Percentiles rank a stretch among this genome's conserved stretches.
Conservation (phyloP, 2,329 filamentous ascomycete species). For the Nothophoma quercina region DNA sequence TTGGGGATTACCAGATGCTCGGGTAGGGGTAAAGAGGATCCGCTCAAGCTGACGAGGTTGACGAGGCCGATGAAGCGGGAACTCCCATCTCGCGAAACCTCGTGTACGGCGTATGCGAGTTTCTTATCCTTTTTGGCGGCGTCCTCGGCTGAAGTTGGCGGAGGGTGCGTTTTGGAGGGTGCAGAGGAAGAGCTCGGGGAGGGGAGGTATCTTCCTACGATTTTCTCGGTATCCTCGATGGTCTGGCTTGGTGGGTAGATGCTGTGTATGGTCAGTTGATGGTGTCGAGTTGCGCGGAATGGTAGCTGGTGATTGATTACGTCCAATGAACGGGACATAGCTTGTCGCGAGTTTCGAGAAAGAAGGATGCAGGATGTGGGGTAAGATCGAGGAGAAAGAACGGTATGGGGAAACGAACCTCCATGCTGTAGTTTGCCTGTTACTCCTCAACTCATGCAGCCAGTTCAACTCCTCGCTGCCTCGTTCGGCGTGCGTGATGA, state of each 20-base stretch:
- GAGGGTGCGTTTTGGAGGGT: neutral
- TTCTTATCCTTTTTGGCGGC: neutral
- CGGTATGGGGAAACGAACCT: slow-evolving; percentile 42
- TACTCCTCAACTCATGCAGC: slow-evolving; percentile 42
- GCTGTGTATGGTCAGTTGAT: neutral
- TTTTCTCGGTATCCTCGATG: neutral
- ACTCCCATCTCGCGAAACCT: neutral
- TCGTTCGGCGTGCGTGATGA: slow-evolving; percentile 35
- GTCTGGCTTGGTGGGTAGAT: neutral
- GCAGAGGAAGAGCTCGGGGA: too few relatives aligned
- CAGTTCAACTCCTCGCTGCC: slow-evolving; percentile 46
- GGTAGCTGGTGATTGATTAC: too few relatives aligned
- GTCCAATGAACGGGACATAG: too few relatives aligned
- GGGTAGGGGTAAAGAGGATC: slow-evolving; percentile 3
- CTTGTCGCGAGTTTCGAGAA: neutral
- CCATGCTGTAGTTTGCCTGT: slow-evolving; percentile 41
- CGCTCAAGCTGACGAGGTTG: slow-evolving; percentile 25
- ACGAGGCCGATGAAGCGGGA: slow-evolving; percentile 35
- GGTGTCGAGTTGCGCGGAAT: too few relatives aligned
- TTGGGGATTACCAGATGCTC: neutral
- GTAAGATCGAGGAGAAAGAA: neutral
- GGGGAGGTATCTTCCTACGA: neutral
- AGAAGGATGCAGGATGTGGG: neutral
- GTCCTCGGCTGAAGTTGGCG: neutral
- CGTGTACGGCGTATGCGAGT: slow-evolving; percentile 5